These are phyloP conservation scores for Stemphylium beticola DNA, from an alignment of 2,329 filamentous ascomycete genomes.

Conservation along the genomic window DNA sequence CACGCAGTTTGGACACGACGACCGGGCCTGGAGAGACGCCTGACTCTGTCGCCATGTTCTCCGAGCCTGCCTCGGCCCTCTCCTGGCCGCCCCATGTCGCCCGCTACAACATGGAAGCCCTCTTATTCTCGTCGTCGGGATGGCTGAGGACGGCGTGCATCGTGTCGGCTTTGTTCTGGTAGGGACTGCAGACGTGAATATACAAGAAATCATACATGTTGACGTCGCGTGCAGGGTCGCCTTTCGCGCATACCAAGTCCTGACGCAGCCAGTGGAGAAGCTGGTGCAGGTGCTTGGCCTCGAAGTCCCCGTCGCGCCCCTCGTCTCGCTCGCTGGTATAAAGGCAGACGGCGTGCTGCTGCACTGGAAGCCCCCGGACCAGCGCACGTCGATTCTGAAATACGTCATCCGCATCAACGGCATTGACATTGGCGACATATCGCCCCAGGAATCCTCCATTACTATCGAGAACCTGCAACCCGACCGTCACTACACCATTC, in stretches of 20 bases:
- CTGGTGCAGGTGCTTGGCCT: conserved; percentile 90
- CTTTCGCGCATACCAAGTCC: conserved; percentile 83
- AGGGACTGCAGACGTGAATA: conserved; percentile 1
- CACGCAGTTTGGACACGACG: not conserved
- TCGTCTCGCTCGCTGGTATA: conserved; percentile 89
- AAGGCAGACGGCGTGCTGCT: conserved; percentile 85
- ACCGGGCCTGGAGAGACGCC: conserved; percentile 12
- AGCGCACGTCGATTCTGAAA: conserved; percentile 74
- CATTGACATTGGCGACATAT: conserved; percentile 86
- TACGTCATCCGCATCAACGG: conserved; percentile 95
- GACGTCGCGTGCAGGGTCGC: conserved; percentile 66
- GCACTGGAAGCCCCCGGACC: conserved; percentile 82
- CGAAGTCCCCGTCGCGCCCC: conserved; percentile 88
- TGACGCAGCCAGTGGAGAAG: conserved; percentile 88
- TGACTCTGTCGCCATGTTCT: conserved; percentile 34
- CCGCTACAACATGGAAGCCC: conserved; percentile 45
- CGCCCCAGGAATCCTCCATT: conserved; percentile 81
- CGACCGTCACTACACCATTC: conserved; percentile 88
- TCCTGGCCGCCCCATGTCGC: conserved; percentile 45
- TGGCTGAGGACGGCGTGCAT: conserved; percentile 47
- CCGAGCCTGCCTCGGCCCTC: conserved; percentile 39
- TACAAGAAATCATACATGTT: not conserved
- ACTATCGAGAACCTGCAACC: conserved; percentile 88
- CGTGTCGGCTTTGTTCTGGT: conserved; percentile 46
- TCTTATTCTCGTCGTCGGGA: conserved; percentile 43